Percentiles rank a stretch among this genome's conserved stretches.
Conservation (phyloP, 1,284 basidiomycete species). For the Cryptococcus sp. region DNA sequence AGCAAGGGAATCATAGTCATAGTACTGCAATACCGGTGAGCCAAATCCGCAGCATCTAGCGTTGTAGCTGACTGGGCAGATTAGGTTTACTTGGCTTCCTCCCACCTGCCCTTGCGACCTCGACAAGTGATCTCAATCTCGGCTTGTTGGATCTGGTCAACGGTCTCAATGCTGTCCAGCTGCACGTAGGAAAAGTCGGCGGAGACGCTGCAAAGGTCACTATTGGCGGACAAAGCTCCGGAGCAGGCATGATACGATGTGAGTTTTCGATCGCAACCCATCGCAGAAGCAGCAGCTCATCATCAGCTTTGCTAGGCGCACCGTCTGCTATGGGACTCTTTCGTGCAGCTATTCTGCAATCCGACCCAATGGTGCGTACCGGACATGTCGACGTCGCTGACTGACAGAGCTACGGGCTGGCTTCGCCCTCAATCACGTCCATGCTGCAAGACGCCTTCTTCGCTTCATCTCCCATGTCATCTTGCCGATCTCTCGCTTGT, state of each 20-base stretch:
- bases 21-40: conserved; percentile 57
- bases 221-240: conserved; percentile 79
- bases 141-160: conserved; percentile 65
- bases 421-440: conserved; percentile 54
- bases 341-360: conserved; percentile 69
- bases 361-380: conserved; percentile 68
- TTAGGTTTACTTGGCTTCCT: conserved; percentile 73
- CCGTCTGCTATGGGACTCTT: conserved; percentile 64
- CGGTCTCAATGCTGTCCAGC: conserved; percentile 61
- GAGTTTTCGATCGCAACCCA: conserved; percentile 24
- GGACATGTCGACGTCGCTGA: not conserved
- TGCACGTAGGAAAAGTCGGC: conserved; percentile 57
- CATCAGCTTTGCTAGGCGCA: conserved; percentile 57
- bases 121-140: conserved; percentile 59
- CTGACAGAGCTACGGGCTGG: conserved; percentile 64
- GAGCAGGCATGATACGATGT: conserved; percentile 69
- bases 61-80: conserved; percentile 43
- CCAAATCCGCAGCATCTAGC: not conserved
- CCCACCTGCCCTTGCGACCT: conserved; percentile 49
- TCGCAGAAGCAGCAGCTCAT: no score
- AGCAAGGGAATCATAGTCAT: conserved; percentile 66
- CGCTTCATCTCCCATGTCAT: conserved; percentile 44
- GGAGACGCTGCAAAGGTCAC: conserved; percentile 63
- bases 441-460: conserved; percentile 57
- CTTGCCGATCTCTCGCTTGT: conserved; percentile 46